Evolutionary conservation across 78 protist species (phyloP).

Genomic region (Neovahlkampfia damariscottae): DNA sequence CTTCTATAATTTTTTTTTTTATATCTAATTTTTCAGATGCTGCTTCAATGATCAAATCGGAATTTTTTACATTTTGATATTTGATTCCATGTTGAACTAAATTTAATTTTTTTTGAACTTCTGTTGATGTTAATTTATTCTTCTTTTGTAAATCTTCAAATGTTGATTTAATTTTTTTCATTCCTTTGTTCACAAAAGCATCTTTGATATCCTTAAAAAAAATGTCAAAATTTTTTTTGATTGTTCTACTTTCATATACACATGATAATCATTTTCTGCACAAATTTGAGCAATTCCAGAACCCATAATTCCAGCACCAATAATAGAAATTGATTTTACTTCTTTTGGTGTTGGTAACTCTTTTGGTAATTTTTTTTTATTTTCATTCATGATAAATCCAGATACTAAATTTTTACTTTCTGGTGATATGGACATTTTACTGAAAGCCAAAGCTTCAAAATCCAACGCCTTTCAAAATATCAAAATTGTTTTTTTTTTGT

Average conservation of each 20-base stretch:
- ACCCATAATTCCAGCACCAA: conserved; percentile 85
- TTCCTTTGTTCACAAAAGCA: conserved; percentile 37
- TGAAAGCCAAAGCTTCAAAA: conserved; percentile 45
- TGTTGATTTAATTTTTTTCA: conserved; percentile 12
- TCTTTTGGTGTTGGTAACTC: not conserved
- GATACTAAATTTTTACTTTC: conserved; percentile 33
- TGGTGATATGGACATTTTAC: conserved; percentile 30
- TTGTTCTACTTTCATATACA: conserved; percentile 26
- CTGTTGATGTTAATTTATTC: conserved; percentile 9
- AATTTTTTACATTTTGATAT: not conserved
- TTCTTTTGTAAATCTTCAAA: conserved; percentile 18
- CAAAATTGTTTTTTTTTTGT: too few species aligned
- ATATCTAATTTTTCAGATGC: conserved; percentile 52
- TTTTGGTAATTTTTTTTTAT: conserved; percentile 23
- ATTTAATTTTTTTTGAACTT: conserved; percentile 8
- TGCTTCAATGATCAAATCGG: conserved; percentile 60
- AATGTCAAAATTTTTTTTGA: too few species aligned
- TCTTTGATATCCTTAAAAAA: conserved; percentile 29
- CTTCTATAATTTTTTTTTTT: conserved; percentile 46
- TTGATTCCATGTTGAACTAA: not conserved
- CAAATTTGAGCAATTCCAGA: conserved; percentile 55
- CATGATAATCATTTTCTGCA: conserved; percentile 16
- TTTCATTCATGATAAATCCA: conserved; percentile 31
- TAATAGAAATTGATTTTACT: conserved; percentile 30
- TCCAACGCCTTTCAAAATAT: not conserved